Evolutionary conservation across 768 basidiomycete genomes (phyloP), one percentile per base, ranked within the genome.

Genomic region (Solioccasus polychromus): DNA sequence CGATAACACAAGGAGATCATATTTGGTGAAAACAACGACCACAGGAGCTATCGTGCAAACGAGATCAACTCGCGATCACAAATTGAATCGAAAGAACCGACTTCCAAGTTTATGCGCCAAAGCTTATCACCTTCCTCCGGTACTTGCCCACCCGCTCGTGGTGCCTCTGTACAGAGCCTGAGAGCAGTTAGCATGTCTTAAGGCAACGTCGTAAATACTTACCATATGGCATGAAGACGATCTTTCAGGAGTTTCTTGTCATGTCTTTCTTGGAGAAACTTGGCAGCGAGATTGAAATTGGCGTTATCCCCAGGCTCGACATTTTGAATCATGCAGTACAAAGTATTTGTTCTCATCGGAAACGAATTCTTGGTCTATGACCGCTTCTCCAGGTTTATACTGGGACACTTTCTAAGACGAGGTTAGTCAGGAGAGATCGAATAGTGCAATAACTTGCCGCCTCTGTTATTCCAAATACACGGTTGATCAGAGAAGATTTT

Each of bases 81-180:
- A n/a, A n/a, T n/a, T n/a, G n/a, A n/a, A n/a, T n/a, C n/a, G n/a
- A n/a, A 23, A 28, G 24, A 12, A 39, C 37, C 12, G 23, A 49
- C 48, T 45, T 30, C 29, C 38, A 22, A 39, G 38, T 14, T 35
- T 18, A 30, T 45, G 12, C 7, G 48, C 48, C 26, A 45, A 18
- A 8, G 31, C 28, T 45, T 45, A 11, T 49, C 48, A 8, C 43
- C 38, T 30, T 49, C 38, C 22, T 49, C 48, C 26, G 45, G 19
- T 3, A 49, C 48, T 29, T 43, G 38, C 10, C 47, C 47, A 12
- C 47, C 47, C 0, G 47, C 31, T 10, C 43, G 42, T n/a, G 47
- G 47, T 12, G 38, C 45, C 32, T 49, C 43, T 45, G 29, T 35
- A 36, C 48, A 49, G 32, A 49, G 43, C 43, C 43, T 49, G 9